phyloP scores from a whole-genome alignment of 2,329 filamentous ascomycete species.

The Aspergillus puulaauensis region DNA sequence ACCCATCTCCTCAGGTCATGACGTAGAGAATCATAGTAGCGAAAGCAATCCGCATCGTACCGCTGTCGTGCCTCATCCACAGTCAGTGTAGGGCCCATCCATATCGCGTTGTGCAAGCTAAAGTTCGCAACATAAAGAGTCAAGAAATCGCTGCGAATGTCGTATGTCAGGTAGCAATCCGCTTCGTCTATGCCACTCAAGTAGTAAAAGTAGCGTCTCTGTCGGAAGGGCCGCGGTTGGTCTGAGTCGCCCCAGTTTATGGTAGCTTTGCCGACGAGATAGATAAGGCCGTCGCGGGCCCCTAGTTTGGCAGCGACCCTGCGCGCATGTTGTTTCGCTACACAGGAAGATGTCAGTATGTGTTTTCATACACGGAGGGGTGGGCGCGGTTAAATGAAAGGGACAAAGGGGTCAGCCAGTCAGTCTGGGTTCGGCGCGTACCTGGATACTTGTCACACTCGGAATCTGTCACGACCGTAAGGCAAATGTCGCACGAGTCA shows the following conservation, averaged over 20 bases:
- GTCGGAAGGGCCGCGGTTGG: constrained; percentile 56
- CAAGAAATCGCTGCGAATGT: constrained; percentile 60
- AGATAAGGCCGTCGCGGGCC: constrained; percentile 52
- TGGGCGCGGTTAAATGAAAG: background rate
- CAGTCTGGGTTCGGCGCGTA: constrained; percentile 13
- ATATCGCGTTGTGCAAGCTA: constrained; percentile 51
- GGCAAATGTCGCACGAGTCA: constrained; percentile 31
- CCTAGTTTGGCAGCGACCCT: constrained; percentile 46
- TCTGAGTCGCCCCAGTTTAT: constrained; percentile 59
- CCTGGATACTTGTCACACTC: constrained; percentile 44
- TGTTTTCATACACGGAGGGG: background rate
- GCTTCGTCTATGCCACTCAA: constrained; percentile 55
- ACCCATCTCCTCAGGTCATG: constrained; percentile 50
- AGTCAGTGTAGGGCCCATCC: constrained; percentile 43
- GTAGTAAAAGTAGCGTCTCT: constrained; percentile 64
- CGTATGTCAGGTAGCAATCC: constrained; percentile 58
- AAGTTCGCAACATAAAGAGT: constrained; percentile 72
- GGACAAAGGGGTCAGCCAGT: background rate
- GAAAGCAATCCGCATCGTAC: constrained; percentile 71
- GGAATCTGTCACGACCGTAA: constrained; percentile 25
- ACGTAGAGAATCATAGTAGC: constrained; percentile 53
- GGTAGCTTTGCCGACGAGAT: constrained; percentile 53
- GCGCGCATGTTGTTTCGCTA: constrained; percentile 53
- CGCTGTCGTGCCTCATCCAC: constrained; percentile 58
- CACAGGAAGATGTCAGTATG: background rate